These are phyloP conservation scores for Stephania yunnanensis DNA, from an alignment of 164 flowering plant species.

Conservation along the genomic window DNA sequence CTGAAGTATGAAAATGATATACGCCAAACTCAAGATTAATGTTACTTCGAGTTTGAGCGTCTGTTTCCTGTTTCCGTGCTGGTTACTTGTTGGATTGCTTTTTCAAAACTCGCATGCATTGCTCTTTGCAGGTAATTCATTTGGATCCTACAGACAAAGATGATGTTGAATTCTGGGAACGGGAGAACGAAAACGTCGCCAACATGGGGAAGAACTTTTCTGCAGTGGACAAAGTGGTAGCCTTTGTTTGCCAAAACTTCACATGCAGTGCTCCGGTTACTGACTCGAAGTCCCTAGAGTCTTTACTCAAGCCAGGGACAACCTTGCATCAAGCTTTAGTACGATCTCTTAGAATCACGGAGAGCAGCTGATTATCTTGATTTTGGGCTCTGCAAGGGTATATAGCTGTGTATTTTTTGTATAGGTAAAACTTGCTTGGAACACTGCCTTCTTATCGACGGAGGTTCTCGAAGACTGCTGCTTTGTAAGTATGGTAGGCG, in stretches of 20 bases:
- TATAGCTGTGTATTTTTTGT: no score
- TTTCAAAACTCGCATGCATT: no score
- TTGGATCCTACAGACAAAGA: constrained; percentile 53
- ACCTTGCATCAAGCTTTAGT: neutral
- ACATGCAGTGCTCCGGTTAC: constrained; percentile 66
- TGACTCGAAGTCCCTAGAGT: constrained; percentile 41
- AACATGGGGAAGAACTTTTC: constrained; percentile 50
- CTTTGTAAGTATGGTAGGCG: no score
- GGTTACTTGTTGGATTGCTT: no score
- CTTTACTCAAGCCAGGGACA: constrained; percentile 34
- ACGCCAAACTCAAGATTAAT: no score
- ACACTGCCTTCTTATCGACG: no score
- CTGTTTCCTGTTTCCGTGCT: no score
- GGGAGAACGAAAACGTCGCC: constrained; percentile 44
- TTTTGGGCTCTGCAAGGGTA: neutral
- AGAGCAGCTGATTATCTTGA: neutral
- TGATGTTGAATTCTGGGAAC: constrained; percentile 78
- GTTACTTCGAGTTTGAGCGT: no score
- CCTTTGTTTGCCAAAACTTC: constrained; percentile 81
- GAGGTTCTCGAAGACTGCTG: no score
- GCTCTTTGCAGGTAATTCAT: constrained; percentile 67
- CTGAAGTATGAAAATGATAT: no score
- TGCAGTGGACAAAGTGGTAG: constrained; percentile 42
- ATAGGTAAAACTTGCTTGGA: no score
- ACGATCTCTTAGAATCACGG: no score